A percentile compares a stretch with the other conserved stretches of the same genome.
phyloP scores from a whole-genome alignment of 768 basidiomycete genomes.

The Antrodiella citrinella region DNA sequence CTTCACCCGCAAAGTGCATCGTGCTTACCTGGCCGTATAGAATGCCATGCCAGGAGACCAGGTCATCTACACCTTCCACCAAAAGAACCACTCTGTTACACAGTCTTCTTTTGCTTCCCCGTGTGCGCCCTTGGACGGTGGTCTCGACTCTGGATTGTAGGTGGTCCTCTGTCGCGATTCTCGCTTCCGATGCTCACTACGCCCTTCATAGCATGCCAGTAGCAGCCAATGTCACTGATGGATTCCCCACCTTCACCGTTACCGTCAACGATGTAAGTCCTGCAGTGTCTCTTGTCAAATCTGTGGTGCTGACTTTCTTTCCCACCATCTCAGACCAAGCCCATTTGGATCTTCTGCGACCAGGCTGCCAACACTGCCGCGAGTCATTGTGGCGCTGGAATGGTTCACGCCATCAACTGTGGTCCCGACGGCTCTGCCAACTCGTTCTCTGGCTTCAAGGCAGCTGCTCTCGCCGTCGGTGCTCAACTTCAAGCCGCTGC shows the following conservation, averaged over 20 bases:
- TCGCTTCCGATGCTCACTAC: slow-evolving; percentile 2
- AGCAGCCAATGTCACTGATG: slow-evolving; percentile 38
- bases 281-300: not conserved
- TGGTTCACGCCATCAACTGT: slow-evolving; percentile 65
- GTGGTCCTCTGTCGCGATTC: slow-evolving; percentile 15
- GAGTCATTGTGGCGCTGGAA: slow-evolving; percentile 54
- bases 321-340: slow-evolving; percentile 33
- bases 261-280: slow-evolving; percentile 27
- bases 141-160: slow-evolving; percentile 52
- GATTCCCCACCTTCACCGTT: slow-evolving; percentile 42
- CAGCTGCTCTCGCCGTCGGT: slow-evolving; percentile 46
- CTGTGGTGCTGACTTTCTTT: not conserved
- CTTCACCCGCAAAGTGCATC: not conserved
- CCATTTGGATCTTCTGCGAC: slow-evolving; percentile 53
- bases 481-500: slow-evolving; percentile 39
- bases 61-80: slow-evolving; percentile 53
- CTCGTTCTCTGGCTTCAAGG: slow-evolving; percentile 56
- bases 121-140: slow-evolving; percentile 43
- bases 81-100: slow-evolving; percentile 36
- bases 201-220: slow-evolving; percentile 37
- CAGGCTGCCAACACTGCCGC: slow-evolving; percentile 42
- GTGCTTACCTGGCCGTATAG: slow-evolving; percentile 19
- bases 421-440: slow-evolving; percentile 44
- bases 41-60: slow-evolving; percentile 45
- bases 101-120: slow-evolving; percentile 33